Conservation (phyloP, 352 stramenopile species). For the Pythium phragmitis region DNA sequence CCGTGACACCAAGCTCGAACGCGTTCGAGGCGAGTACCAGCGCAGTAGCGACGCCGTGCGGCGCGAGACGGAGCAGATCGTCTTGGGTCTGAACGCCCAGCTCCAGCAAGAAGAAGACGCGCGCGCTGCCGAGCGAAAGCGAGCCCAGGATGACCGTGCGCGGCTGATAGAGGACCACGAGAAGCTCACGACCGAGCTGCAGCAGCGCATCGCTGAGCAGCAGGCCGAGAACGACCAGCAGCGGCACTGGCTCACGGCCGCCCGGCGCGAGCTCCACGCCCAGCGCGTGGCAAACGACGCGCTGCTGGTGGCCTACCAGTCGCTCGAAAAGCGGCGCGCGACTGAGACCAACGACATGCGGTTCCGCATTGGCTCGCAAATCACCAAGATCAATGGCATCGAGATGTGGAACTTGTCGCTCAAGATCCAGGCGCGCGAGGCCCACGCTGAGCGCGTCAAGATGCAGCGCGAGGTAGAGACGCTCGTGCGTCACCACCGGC, state of each 20-base stretch:
- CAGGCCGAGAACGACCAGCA: conserved; percentile 45
- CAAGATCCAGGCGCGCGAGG: conserved; percentile 66
- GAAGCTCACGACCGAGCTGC: conserved; percentile 37
- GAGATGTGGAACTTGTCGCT: conserved; percentile 84
- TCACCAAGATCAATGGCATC: conserved; percentile 68
- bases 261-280: conserved; percentile 58
- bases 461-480: conserved; percentile 43
- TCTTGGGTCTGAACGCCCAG: conserved; percentile 39
- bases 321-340: conserved; percentile 68
- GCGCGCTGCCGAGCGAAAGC: conserved; percentile 34
- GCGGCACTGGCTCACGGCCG: conserved; percentile 67
- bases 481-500: conserved; percentile 53
- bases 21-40: conserved; percentile 51
- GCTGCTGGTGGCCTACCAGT: conserved; percentile 56
- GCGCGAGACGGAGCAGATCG: conserved; percentile 43
- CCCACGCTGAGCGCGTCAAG: conserved; percentile 45
- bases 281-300: conserved; percentile 74
- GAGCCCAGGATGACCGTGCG: conserved; percentile 36
- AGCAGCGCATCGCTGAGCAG: conserved; percentile 32
- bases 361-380: conserved; percentile 65
- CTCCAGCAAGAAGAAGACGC: conserved; percentile 33
- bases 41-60: conserved; percentile 46
- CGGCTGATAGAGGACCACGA: conserved; percentile 49
- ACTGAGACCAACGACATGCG: conserved; percentile 79
- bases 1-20: conserved; percentile 31